These are phyloP conservation scores for Metschnikowia vanudenii DNA, from an alignment of 805 yeast species.

Conservation along the genomic window DNA sequence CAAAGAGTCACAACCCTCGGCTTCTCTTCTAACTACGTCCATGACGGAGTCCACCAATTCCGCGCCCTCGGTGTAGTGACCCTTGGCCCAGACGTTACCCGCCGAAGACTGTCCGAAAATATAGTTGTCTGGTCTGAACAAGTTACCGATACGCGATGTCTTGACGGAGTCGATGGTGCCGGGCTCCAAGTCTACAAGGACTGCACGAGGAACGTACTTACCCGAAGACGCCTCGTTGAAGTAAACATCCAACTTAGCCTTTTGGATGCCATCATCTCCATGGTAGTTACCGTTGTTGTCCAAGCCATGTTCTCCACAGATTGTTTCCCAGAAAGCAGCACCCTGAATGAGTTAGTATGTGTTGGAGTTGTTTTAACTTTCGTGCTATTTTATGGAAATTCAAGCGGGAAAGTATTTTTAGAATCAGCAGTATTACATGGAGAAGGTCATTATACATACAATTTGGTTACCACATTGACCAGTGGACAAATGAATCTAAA, in stretches of 20 bases:
- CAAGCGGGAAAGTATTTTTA: background rate
- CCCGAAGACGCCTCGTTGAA: conserved; percentile 85
- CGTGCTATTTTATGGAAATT: too few species aligned
- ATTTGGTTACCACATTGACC: conserved; percentile 99
- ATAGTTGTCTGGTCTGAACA: conserved; percentile 90
- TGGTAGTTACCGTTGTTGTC: conserved; percentile 73
- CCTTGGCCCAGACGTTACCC: conserved; percentile 97
- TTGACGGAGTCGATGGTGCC: conserved; percentile 88
- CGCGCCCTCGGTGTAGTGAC: conserved; percentile 96
- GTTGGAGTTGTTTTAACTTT: background rate
- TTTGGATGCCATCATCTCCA: conserved; percentile 43
- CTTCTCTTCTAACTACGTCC: conserved; percentile 90
- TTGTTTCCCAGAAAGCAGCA: conserved; percentile 92
- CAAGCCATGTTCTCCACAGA: conserved; percentile 84
- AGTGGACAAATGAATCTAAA: conserved; percentile 87
- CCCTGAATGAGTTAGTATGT: conserved; percentile 45
- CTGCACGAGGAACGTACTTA: conserved; percentile 92
- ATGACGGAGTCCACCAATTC: conserved; percentile 86
- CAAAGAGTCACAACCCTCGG: conserved; percentile 86
- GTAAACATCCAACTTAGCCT: conserved; percentile 70
- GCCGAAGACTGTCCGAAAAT: conserved; percentile 91
- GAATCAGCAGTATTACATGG: too few species aligned
- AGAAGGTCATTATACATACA: conserved; percentile 57
- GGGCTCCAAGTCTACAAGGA: conserved; percentile 89
- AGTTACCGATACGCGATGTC: conserved; percentile 74